Percentiles rank a stretch among this genome's conserved stretches.
Conservation (phyloP, 768 basidiomycete species). For the Neoboletus subvelutipes region DNA sequence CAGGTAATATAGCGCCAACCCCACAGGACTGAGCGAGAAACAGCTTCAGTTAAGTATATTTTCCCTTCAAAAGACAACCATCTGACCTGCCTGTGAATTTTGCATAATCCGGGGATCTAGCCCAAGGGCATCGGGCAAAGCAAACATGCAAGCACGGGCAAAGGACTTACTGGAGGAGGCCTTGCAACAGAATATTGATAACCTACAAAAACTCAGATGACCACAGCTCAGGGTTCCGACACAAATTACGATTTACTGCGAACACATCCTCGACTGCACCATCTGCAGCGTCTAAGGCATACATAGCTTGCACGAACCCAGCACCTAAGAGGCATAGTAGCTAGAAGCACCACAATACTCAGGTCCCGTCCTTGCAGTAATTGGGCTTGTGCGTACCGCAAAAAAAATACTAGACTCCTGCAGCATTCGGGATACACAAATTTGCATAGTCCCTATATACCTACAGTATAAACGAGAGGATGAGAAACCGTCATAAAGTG, state of each 20-base stretch:
- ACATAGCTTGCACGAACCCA: constrained; percentile 85
- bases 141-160: background rate
- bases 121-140: background rate
- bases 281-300: constrained; percentile 89
- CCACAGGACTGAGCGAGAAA: constrained; percentile 42
- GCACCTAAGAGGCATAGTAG: constrained; percentile 77
- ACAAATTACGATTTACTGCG: constrained; percentile 38
- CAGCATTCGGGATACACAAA: constrained; percentile 90
- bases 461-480: constrained; percentile 33
- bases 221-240: background rate
- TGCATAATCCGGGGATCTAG: constrained; percentile 64
- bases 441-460: constrained; percentile 91
- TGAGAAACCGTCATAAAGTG: background rate
- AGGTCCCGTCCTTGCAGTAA: background rate
- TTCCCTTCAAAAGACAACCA: background rate
- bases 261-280: constrained; percentile 58
- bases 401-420: constrained; percentile 93
- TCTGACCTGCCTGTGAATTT: constrained; percentile 51
- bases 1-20: constrained; percentile 78
- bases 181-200: constrained; percentile 72
- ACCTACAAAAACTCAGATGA: constrained; percentile 42
- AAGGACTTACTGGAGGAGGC: constrained; percentile 65
- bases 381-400: constrained; percentile 50
- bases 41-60: background rate
- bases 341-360: constrained; percentile 36